Percentiles rank a stretch among this genome's conserved stretches.
These are phyloP conservation scores for Ceratocystis cacaofunesta DNA, from an alignment of 2,329 filamentous ascomycete genomes.

Conservation along the genomic window DNA sequence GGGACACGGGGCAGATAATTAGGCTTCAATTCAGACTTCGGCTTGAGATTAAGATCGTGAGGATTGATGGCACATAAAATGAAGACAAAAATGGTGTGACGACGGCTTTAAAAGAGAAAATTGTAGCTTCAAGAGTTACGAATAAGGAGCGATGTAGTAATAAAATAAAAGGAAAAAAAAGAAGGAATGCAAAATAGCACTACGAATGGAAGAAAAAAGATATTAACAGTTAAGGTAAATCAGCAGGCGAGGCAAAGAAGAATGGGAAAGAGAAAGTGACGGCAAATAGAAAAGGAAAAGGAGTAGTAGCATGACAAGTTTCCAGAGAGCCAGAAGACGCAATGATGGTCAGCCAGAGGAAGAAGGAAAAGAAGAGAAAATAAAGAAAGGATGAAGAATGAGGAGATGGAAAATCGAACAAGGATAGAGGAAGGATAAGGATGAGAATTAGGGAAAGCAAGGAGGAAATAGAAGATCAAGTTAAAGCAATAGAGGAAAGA, in stretches of 20 bases:
- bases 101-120: background rate
- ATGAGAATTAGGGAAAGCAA: background rate
- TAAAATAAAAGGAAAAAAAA: background rate
- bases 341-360: background rate
- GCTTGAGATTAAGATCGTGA: background rate
- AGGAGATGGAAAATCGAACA: slow-evolving; percentile 2
- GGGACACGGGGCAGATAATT: background rate
- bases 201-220: background rate
- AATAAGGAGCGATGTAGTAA: background rate
- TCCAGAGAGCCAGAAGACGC: background rate
- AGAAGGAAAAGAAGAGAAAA: background rate
- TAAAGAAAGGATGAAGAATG: slow-evolving; percentile 2
- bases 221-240: background rate
- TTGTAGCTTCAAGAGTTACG: background rate
- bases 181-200: background rate
- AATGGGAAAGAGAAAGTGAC: background rate
- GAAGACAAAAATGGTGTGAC: background rate
- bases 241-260: background rate
- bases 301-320: background rate
- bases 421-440: background rate
- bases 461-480: slow-evolving; percentile 5
- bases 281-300: background rate
- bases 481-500: background rate
- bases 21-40: background rate
- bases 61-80: background rate